Evolutionary conservation across 148 eudicot genomes (phyloP), one percentile per base, ranked within the genome.

Genomic region (Rhododendron griersonianum): DNA sequence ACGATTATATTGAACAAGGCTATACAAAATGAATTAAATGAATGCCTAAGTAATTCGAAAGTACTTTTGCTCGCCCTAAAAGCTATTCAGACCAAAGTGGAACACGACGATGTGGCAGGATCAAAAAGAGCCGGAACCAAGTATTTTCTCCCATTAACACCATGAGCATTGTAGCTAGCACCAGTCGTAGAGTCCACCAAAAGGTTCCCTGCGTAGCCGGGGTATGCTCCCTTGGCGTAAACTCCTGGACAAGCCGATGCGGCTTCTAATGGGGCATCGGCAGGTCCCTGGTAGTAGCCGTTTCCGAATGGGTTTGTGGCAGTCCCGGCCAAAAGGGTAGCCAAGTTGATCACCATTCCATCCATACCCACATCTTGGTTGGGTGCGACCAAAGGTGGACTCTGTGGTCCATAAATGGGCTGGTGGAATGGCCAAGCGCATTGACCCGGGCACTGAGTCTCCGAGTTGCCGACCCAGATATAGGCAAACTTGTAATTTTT

Each of bases 391-490:
- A 87, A 63, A 4, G 86, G 82, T 7, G 82, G 82, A 25, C 18
- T 51, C 13, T 87, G 88, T 9, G 88, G 82, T 15, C 88, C 88
- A 82, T 83, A 87, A 11, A 87, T 83, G 19, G 88, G 88, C 78
- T 87, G 88, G 78, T 87, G 85, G 85, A 83, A 83, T 0, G 85
- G 85, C 85, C 85, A 83, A 0, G 85, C 85, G 16, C 85, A 83
- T 33, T 77, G 84, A 4, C 88, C 28, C 16, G 88, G 88, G 59
- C 88, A 87, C 79, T 87, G 88, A 25, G 71, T 87, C 53, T 82
- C 88, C n/a, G 88, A 76, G 82, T 86, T 86, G 2, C 88, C 85
- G 16, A 86, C 85, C 88, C 88, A 86, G 61, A 82, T 82, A 3
- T 82, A 82, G 21, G 84, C 51, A 6, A 82, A 82, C 75, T 61